Base-by-base conservation (phyloP, 2,329 filamentous ascomycete genomes). In the Intubia oerlemansii region DNA sequence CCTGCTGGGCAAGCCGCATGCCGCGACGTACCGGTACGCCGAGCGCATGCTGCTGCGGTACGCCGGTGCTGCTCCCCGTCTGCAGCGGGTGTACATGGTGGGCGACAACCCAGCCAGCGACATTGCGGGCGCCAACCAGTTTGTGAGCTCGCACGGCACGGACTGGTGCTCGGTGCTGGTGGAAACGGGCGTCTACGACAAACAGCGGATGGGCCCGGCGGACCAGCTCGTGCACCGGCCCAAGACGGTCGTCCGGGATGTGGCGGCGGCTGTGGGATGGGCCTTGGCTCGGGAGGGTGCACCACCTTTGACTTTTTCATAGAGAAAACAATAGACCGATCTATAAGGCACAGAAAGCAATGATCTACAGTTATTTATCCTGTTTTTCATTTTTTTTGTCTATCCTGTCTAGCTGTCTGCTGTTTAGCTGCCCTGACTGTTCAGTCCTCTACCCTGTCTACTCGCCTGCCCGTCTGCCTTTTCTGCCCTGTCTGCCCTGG, bases 61-160 rank as follows among this genome's bases (percentile, higher is more conserved):
- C 44, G 38, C 11, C 31, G 23, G n/a, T 29, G 20, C 25, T 28
- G 4, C 15, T 5, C 11, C 42, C 13, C 59, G 62, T n/a, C 49
- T 92, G 31, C 58, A 60, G 41, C 65, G 62, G 24, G 82, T 95
- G 9, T 95, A 91, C 51, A 95, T 95, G 85, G 66, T 95, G 24
- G 88, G 88, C 5, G 78, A 85, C 44, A 85, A 85, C 42, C 77
- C 78, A 5, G 80, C 80, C 44, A 88, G 77, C 40, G 88, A 98
- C 47, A 92, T 98, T 38, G 58, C 67, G 5, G 88, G 88, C 5
- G 84, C 80, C 13, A 91, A 91, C 45, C 61, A 64, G 25, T 92
- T 76, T 44, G 43, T 54, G 25, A 78, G 74, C 36, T 53, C 60
- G 4, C 51, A 62, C 32, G 73, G 72, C 7, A 77, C 43, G 10